Evolutionary conservation across 2,329 filamentous ascomycete species (phyloP), one percentile per base, ranked within the genome.

Genomic region (Alternaria conjuncta): DNA sequence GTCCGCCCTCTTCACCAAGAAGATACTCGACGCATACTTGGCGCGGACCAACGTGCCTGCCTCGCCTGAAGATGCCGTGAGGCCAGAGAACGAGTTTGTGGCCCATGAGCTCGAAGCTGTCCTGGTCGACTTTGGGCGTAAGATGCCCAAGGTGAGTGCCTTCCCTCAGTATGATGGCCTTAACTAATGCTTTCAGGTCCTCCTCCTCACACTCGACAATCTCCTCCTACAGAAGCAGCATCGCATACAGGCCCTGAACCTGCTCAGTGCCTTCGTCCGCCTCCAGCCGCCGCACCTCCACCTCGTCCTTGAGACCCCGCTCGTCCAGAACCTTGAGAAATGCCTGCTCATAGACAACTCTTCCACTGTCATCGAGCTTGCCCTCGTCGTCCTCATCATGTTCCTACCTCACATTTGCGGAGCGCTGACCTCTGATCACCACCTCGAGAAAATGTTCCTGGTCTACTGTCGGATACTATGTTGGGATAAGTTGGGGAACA

Each of bases 381-480:
- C 92, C 1, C 82, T 96, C 56, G 92, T 91, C 5, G 87, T 89
- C 8, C 80, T 96, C 62, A 90, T 92, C 68, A 96, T 96, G 92
- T 88, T 95, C 26, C 79, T 96, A 54, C 92, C 92, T 2, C 92
- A 94, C 74, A 92, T 95, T 78, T 92, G 92, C 1, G 90, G 87
- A 69, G 90, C 90, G 3, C 81, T 94, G 13, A 88, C 89, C 2
- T 85, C 87, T 1, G 74, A 78, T 23, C 72, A 78, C 30, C 86
- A 90, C 73, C 84, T 96, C 6, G 89, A 92, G 28, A 87, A 88
- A 20, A 82, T 96, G 18, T 96, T 95, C 84, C 90, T 94, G 65
- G 90, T 96, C 56, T 96, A 96, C 77, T 91, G 90, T 58, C 86
- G 93, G 53, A 80, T 95, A 47, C 81, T 96, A 0, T 96, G 94